These are phyloP conservation scores for Botryosphaeria dothidea DNA, from an alignment of 2,329 filamentous ascomycete genomes.

Conservation along the genomic window DNA sequence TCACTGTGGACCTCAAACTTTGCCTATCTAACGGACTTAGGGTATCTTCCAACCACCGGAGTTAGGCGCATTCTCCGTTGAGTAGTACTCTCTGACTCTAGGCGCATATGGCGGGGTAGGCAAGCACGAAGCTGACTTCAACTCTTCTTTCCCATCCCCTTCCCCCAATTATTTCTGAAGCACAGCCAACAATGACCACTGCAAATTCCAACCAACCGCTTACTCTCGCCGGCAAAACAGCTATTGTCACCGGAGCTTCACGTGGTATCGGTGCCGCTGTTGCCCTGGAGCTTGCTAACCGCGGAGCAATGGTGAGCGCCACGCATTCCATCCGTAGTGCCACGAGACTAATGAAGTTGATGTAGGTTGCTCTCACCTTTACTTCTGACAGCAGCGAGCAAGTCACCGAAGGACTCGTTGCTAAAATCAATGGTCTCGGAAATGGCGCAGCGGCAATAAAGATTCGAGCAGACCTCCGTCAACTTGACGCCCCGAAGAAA, in stretches of 20 bases:
- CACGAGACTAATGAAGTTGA: neutral
- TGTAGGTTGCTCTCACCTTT: constrained; percentile 46
- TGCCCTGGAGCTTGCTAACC: constrained; percentile 49
- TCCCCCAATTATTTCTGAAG: neutral
- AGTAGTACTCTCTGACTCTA: neutral
- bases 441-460: constrained; percentile 39
- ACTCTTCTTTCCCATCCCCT: neutral
- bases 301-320: constrained; percentile 43
- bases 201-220: neutral
- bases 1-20: neutral
- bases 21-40: neutral
- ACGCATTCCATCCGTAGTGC: neutral
- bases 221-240: constrained; percentile 37
- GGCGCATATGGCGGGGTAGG: neutral
- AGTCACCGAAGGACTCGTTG: constrained; percentile 35
- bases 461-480: constrained; percentile 43
- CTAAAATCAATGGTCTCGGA: constrained; percentile 34
- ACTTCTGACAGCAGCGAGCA: constrained; percentile 41
- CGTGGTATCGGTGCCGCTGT: constrained; percentile 53
- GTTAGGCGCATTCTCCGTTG: neutral
- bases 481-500: constrained; percentile 34
- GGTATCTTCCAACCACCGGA: neutral
- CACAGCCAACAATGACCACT: neutral
- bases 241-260: constrained; percentile 54
- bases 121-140: too few relatives aligned